Evolutionary conservation across 345 rosid species (phyloP), one percentile per base, ranked within the genome.

Genomic region (Brassica rapa): DNA sequence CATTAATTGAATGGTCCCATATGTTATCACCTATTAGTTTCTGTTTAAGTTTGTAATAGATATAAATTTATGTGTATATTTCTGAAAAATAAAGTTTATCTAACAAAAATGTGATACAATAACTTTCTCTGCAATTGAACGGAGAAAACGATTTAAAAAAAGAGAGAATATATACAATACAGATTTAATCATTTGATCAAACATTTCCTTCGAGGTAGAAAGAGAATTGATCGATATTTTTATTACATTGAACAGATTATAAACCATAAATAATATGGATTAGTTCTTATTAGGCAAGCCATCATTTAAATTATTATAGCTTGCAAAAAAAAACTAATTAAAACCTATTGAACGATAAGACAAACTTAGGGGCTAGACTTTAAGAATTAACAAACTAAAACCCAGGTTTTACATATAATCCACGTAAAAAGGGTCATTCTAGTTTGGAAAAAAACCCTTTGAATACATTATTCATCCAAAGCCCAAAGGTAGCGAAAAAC

Each of bases 1-100:
- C 69, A 67, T 60, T 46, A 46, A 60, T 37, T 67, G 14, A 72
- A 67, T 66, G 82, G 82, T 73, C 82, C 77, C 77, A 57, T 78
- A 67, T 73, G 73, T 73, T 78, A 78, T 78, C 69, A 59, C 32
- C 55, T 29, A 65, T 56, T 59, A 66, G 10, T 60, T 8, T 49
- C 56, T 71, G 3, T 60, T 53, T 49, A 78, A 64, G 29, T 77
- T 15, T 25, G 51, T 29, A 16, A 56, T 70, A 70, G 51, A 68
- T 60, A 60, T 68, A 24, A 37, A 53, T 39, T 39, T 12, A 43
- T 43, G 53, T 55, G 19, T 19, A 55, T 55, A 21, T 8, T 57
- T 57, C 12, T 8, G 29, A 23, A 57, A 57, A 57, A 23, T 1
- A 57, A 57, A 57, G 27, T 21, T 9, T 23, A 21, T 51, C 37